A percentile compares a stretch with the other conserved stretches of the same genome.
Evolutionary conservation across 2,329 filamentous ascomycete species (phyloP).

Genomic region (Aspergillus puulaauensis): DNA sequence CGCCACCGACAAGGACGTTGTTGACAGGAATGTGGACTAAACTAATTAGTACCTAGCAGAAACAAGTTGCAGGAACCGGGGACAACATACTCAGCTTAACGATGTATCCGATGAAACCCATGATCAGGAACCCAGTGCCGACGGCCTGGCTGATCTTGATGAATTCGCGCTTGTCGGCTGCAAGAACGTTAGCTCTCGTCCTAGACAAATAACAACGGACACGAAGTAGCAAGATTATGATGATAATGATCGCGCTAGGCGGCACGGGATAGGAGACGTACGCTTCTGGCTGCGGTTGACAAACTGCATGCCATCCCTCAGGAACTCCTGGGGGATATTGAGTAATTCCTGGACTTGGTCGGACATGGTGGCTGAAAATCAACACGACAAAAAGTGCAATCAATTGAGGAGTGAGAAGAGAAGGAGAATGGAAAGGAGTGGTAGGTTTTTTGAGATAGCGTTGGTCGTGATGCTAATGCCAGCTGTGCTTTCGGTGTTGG

Average conservation of each 20-base stretch:
- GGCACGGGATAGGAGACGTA: slow-evolving; percentile 6
- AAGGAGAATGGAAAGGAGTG: neutral
- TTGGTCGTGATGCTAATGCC: slow-evolving; percentile 4
- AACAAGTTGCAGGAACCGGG: neutral
- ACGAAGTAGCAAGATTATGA: no score
- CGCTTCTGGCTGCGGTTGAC: slow-evolving; percentile 25
- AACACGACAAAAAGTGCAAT: neutral
- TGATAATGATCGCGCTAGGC: neutral
- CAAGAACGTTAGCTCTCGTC: neutral
- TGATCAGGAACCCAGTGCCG: slow-evolving; percentile 60
- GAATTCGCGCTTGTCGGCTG: slow-evolving; percentile 60
- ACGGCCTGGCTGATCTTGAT: slow-evolving; percentile 62
- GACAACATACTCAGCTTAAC: slow-evolving; percentile 57
- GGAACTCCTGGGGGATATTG: slow-evolving; percentile 24
- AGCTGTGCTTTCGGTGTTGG: slow-evolving; percentile 14
- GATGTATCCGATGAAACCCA: slow-evolving; percentile 58
- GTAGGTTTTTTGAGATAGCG: neutral
- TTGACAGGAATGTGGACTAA: slow-evolving; percentile 52
- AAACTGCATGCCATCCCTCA: slow-evolving; percentile 23
- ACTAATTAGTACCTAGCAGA: slow-evolving; percentile 14
- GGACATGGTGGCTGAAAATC: slow-evolving; percentile 18
- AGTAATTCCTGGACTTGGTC: slow-evolving; percentile 24
- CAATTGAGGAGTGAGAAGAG: neutral
- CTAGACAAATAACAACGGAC: neutral
- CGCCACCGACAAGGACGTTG: slow-evolving; percentile 51